These are phyloP conservation scores for Leavenworthia alabamica DNA, from an alignment of 345 rosid genomes.

Conservation along the genomic window DNA sequence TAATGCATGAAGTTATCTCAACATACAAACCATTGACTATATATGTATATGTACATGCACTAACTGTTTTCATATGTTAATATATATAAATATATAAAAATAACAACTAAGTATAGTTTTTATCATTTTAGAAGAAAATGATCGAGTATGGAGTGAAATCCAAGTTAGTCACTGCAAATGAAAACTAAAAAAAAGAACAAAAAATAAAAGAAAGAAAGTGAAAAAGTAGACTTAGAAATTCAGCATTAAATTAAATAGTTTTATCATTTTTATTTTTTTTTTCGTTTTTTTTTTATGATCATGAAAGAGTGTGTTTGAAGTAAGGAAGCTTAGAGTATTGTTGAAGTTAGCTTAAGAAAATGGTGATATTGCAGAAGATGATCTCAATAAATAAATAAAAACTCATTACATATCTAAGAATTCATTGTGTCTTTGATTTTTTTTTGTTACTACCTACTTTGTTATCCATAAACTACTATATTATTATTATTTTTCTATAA, in stretches of 20 bases:
- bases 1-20: constrained; percentile 10
- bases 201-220: constrained; percentile 1
- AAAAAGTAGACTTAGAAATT: constrained; percentile 27
- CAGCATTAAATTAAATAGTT: constrained; percentile 22
- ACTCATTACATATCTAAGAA: constrained; percentile 7
- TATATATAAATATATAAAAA: not conserved
- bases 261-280: constrained; percentile 1
- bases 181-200: constrained; percentile 1
- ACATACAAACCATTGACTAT: constrained; percentile 8
- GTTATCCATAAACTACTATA: not conserved
- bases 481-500: not conserved
- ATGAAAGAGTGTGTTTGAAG: constrained; percentile 32
- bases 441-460: constrained; percentile 1
- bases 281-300: not conserved
- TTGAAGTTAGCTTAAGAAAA: constrained; percentile 23
- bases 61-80: not conserved
- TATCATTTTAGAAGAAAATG: constrained; percentile 29
- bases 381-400: constrained; percentile 13
- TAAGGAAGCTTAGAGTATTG: constrained; percentile 28
- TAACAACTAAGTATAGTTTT: constrained; percentile 4
- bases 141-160: constrained; percentile 30
- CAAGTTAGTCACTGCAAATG: constrained; percentile 30
- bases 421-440: constrained; percentile 17
- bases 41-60: not conserved
- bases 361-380: constrained; percentile 5